A percentile compares a stretch with the other conserved stretches of the same genome.
Conservation (phyloP, 1,284 basidiomycete species). For the Ceratobasidium sp. region DNA sequence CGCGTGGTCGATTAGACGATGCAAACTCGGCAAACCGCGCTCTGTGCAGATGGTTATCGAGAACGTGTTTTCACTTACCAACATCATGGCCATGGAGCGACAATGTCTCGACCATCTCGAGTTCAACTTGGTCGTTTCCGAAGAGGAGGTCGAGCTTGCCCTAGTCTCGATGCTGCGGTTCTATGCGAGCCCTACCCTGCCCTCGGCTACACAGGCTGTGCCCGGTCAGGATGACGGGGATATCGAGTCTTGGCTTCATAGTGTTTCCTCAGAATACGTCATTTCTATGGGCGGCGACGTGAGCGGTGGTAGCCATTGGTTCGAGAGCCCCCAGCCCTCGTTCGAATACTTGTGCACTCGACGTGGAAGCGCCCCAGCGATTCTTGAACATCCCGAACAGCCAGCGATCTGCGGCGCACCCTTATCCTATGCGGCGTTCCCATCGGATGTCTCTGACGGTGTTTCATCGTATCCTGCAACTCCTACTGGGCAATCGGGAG, state of each 20-base stretch:
- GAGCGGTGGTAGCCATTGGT: constrained; percentile 23
- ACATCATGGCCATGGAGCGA: constrained; percentile 41
- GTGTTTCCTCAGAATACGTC: constrained; percentile 22
- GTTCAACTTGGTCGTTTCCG: constrained; percentile 38
- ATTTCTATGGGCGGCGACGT: constrained; percentile 14
- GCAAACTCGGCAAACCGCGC: constrained; percentile 41
- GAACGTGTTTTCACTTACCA: constrained; percentile 40
- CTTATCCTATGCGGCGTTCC: constrained; percentile 32
- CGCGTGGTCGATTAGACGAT: constrained; percentile 41
- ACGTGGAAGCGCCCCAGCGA: constrained; percentile 37
- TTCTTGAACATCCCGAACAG: constrained; percentile 33
- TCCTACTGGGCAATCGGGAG: constrained; percentile 3
- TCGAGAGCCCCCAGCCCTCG: constrained; percentile 38
- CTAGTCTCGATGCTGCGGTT: constrained; percentile 35
- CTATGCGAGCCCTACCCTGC: constrained; percentile 22
- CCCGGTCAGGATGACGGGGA: constrained; percentile 16
- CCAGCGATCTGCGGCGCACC: constrained; percentile 33
- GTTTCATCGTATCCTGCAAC: constrained; percentile 30
- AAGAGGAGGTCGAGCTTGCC: constrained; percentile 35
- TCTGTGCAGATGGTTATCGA: constrained; percentile 37
- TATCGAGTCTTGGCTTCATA: constrained; percentile 33
- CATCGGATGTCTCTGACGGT: constrained; percentile 40
- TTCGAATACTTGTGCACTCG: constrained; percentile 32
- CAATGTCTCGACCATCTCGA: constrained; percentile 40
- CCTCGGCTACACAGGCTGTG: neutral